Evolutionary conservation across 371 early-diverging fungal species (phyloP).

Genomic region (Phascolomyces articulosus): DNA sequence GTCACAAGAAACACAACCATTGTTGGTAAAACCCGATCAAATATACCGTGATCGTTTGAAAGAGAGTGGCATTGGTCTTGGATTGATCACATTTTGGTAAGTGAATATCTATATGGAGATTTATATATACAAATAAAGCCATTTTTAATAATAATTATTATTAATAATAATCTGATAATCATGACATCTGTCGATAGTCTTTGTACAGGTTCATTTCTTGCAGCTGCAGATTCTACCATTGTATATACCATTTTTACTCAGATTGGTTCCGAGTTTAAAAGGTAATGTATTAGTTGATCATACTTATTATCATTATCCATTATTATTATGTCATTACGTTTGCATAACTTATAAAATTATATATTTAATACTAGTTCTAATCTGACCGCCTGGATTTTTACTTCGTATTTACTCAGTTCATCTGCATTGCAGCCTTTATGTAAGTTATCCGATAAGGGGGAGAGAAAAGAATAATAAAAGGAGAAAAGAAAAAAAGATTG

Average conservation of each 20-base stretch:
- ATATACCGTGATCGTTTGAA: background rate
- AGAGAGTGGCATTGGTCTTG: conserved; percentile 1
- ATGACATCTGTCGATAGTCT: conserved; percentile 20
- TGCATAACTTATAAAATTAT: too few species aligned
- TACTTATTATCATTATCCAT: background rate
- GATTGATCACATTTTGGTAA: background rate
- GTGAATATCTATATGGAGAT: too few species aligned
- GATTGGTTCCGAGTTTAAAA: conserved; percentile 75
- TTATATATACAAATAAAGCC: too few species aligned
- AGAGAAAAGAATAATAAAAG: background rate
- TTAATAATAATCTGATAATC: too few species aligned
- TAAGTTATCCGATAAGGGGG: conserved; percentile 20
- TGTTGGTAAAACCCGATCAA: background rate
- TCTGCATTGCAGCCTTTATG: conserved; percentile 79
- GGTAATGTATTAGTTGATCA: conserved; percentile 15
- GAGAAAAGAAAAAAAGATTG: background rate
- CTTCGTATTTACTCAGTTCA: conserved; percentile 72
- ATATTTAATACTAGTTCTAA: conserved; percentile 38
- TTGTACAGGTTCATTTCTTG: conserved; percentile 61
- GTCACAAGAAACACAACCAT: background rate
- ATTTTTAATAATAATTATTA: too few species aligned
- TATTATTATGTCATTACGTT: conserved; percentile 13
- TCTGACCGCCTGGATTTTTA: conserved; percentile 69
- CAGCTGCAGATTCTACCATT: conserved; percentile 77
- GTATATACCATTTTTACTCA: conserved; percentile 77